Base-by-base conservation (phyloP, 2,329 filamentous ascomycete genomes). In the Ophiosphaerella korrae region DNA sequence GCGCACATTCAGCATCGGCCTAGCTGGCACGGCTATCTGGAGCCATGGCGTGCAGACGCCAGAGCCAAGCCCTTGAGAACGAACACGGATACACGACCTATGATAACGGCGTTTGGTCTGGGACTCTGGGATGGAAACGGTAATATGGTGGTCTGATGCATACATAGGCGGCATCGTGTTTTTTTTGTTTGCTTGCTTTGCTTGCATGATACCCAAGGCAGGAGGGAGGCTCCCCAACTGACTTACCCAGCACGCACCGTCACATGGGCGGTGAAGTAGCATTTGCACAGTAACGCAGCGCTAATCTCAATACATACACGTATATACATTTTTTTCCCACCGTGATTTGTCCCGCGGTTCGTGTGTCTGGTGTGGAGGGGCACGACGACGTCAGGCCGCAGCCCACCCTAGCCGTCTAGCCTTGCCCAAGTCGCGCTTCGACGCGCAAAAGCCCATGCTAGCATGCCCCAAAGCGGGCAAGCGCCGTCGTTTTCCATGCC, bases 11-110 rank as follows among this genome's bases (percentile, higher is more conserved):
- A 29, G 26, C 11, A 55, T 72, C 36, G 53, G 53, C 45, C 58
- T 71, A 16, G 53, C 58, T 7, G 68, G 71, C 14, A 57, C 61
- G 9, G 58, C 68, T 7, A 57, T 69, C 8, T 73, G 71, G 70
- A 57, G 49, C 38, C 50, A 68, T 42, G 72, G 72, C 16, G 52
- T 70, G 33, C 66, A 70, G 42, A 74, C 72, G n/a, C 72, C 72
- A 7, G 71, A 72, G 45, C 72, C 71, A n/a, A 74, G 71, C 55
- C 72, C 72, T 35, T 74, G 57, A 68, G 32, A 8, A 16, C 21
- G 21, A 13, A 7, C 24, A 31, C 8, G n/a, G 26, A 11, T n/a
- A 21, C 37, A 13, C 21, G 1, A 21, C 23, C 18, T 21, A 13
- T 16, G 7, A 39, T 16, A 11, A 39, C 35, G 13, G 35, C 9